Percentiles rank a stretch among this genome's conserved stretches.
phyloP scores from a whole-genome alignment of 352 stramenopile species.

The Aphanomyces stellatus region DNA sequence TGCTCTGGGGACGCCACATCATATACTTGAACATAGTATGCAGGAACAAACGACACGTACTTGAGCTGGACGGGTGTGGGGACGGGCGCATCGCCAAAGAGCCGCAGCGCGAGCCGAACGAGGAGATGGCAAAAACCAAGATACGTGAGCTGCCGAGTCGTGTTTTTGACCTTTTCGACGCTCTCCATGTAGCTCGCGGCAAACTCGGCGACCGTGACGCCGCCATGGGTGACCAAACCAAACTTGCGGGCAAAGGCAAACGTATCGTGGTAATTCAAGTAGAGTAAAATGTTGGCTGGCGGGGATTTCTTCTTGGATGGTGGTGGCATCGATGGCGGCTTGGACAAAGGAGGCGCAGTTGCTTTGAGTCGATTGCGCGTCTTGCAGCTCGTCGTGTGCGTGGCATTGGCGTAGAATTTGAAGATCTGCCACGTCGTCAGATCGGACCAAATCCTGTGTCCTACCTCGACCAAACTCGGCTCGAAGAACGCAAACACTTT shows the following conservation, averaged over 20 bases:
- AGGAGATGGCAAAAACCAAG: constrained; percentile 56
- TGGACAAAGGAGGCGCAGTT: not conserved
- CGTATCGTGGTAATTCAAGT: constrained; percentile 64
- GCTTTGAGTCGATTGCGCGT: not conserved
- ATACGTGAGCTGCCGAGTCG: constrained; percentile 47
- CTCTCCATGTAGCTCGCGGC: constrained; percentile 66
- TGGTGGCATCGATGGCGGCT: constrained; percentile 18
- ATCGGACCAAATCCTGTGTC: not conserved
- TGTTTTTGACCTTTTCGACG: constrained; percentile 47
- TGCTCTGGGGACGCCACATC: constrained; percentile 23
- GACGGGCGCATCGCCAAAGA: constrained; percentile 28
- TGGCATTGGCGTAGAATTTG: not conserved
- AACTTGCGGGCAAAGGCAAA: constrained; percentile 63
- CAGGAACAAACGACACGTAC: constrained; percentile 21
- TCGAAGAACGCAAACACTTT: constrained; percentile 18
- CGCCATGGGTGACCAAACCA: constrained; percentile 61
- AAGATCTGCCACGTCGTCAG: constrained; percentile 49
- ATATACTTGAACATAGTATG: not conserved
- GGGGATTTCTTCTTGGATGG: constrained; percentile 66
- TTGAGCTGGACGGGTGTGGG: constrained; percentile 50
- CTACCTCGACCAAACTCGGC: constrained; percentile 12
- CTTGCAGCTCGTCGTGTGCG: not conserved
- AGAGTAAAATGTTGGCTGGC: constrained; percentile 20
- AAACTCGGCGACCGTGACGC: constrained; percentile 73
- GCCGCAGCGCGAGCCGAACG: constrained; percentile 46